Conservation (phyloP, 2,329 filamentous ascomycete species). For the Venturia aucupariae region DNA sequence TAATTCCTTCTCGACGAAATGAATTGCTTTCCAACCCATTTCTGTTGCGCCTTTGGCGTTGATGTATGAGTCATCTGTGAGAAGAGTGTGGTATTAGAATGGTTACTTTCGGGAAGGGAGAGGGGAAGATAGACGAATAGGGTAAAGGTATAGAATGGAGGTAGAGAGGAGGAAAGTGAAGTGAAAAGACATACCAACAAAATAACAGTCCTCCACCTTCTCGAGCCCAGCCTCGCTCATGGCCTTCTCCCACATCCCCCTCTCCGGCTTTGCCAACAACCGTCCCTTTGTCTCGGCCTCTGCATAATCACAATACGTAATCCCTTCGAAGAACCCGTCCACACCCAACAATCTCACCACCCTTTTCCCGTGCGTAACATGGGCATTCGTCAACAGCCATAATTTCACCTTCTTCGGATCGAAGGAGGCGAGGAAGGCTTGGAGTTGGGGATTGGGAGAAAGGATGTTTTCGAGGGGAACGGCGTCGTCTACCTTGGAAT, state of each 20-base stretch:
- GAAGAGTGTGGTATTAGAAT: neutral
- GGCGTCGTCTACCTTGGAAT: constrained; percentile 87
- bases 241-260: constrained; percentile 76
- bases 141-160: too few species aligned
- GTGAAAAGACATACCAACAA: constrained; percentile 61
- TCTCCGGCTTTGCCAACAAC: constrained; percentile 85
- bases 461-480: constrained; percentile 79
- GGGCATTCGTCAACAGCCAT: constrained; percentile 96
- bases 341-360: constrained; percentile 74
- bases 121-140: too few species aligned
- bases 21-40: constrained; percentile 77
- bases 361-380: constrained; percentile 74
- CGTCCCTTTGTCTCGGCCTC: constrained; percentile 77
- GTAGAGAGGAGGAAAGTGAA: neutral
- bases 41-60: constrained; percentile 72
- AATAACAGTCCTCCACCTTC: constrained; percentile 67
- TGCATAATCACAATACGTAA: constrained; percentile 89
- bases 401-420: constrained; percentile 74
- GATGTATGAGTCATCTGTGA: constrained; percentile 69
- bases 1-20: constrained; percentile 72
- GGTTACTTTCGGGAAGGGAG: neutral
- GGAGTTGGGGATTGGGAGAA: constrained; percentile 64
- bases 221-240: constrained; percentile 74
- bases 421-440: constrained; percentile 68
- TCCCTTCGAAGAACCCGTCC: constrained; percentile 85